Evolutionary conservation across 768 basidiomycete genomes (phyloP), one percentile per base, ranked within the genome.

Genomic region (Russula foetens): DNA sequence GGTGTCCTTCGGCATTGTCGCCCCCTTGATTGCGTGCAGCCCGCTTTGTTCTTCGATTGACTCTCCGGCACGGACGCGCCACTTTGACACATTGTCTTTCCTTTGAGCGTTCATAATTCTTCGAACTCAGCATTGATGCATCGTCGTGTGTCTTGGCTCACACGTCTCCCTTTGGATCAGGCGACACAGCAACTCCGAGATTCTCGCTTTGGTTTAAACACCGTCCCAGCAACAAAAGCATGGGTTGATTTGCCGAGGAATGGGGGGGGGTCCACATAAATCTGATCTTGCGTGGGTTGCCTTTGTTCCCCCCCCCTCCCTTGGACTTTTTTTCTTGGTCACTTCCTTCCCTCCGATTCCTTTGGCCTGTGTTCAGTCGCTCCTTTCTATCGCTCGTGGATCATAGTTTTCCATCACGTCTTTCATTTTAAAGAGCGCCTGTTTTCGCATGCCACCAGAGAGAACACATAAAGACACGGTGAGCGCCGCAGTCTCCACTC

Each of bases 31-130:
- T 53, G 23, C 31, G 15, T 17, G 29, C 41, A 7, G 51, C 26
- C 41, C 43, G 58, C 58, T 46, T 59, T 58, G 57, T 58, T 45
- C 57, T 21, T 55, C 47, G 19, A 48, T 60, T 55, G 33, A 35
- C 28, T n/a, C 7, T 15, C 26, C 31, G 41, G 33, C n/a, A 7
- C 41, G 39, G 29, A 14, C 26, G 11, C 41, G 53, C 46, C 23
- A 26, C 43, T 45, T 29, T n/a, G 39, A 58, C 56, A 61, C 54
- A 39, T 29, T 61, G 26, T 47, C 45, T 35, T 53, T 48, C 9
- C 46, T 48, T 58, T 62, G 56, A 28, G 33, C 7, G 31, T 35
- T 44, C 26, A 26, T n/a, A n/a, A n/a, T n/a, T 49, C 60, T 49
- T 52, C 39, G 38, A 53, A 51, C 43, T 28, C 48, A 61, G 47